Percentiles rank a stretch among this genome's conserved stretches.
Evolutionary conservation across 2,329 filamentous ascomycete species (phyloP).

Genomic region (Helotiales sp.): DNA sequence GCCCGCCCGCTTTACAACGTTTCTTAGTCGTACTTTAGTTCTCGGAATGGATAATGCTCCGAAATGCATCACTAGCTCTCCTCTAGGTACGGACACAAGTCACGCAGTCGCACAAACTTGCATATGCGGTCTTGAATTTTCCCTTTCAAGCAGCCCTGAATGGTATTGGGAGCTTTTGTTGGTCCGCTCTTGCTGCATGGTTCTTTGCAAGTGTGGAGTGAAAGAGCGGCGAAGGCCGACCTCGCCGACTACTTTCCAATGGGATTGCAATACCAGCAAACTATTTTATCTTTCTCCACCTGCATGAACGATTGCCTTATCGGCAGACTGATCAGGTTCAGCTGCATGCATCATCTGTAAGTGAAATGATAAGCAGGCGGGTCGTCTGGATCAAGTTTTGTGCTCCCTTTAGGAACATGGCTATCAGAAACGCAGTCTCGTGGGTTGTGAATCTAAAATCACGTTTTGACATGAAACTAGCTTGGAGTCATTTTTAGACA

Average conservation of each 20-base stretch:
- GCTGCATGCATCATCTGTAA: background rate
- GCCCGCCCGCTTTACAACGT: background rate
- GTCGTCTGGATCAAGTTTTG: too few relatives aligned
- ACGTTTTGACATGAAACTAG: background rate
- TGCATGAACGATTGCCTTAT: background rate
- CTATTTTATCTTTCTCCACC: background rate
- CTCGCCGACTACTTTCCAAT: conserved; percentile 1
- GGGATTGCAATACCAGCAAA: background rate
- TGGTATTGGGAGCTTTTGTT: background rate
- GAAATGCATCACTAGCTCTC: background rate
- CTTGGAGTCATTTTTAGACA: background rate
- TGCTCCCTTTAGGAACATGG: background rate
- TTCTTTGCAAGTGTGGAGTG: background rate
- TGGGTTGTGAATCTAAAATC: too few relatives aligned
- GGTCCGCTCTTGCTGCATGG: background rate
- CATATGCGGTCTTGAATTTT: background rate
- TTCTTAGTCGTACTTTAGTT: background rate
- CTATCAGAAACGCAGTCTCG: too few relatives aligned
- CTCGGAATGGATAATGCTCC: background rate
- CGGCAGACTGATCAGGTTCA: background rate
- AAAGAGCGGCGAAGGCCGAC: background rate
- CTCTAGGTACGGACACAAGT: background rate
- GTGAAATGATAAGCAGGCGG: background rate
- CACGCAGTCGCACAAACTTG: conserved; percentile 2
- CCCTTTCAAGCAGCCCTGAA: background rate